Evolutionary conservation across 2,329 filamentous ascomycete genomes (phyloP).

Genomic region (Corinectria fuckeliana): DNA sequence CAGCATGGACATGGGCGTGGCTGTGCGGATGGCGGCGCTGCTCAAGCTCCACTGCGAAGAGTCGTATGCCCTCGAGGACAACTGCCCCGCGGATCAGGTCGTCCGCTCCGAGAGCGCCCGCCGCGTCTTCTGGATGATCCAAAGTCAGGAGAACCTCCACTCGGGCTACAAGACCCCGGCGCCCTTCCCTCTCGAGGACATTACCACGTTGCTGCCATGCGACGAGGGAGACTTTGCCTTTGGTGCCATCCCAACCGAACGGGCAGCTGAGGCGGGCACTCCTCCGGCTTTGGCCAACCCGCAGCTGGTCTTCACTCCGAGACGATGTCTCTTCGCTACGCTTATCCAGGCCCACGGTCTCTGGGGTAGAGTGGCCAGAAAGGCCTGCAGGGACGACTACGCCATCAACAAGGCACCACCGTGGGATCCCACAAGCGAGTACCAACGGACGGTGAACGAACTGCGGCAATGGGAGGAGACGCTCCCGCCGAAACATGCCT

Average conservation of each 20-base stretch:
- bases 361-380: slow-evolving; percentile 45
- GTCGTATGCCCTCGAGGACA: slow-evolving; percentile 38
- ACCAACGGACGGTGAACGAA: slow-evolving; percentile 25
- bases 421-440: slow-evolving; percentile 39
- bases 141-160: slow-evolving; percentile 46
- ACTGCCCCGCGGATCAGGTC: slow-evolving; percentile 38
- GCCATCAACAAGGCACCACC: slow-evolving; percentile 17
- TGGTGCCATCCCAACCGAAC: slow-evolving; percentile 35
- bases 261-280: slow-evolving; percentile 44
- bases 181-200: slow-evolving; percentile 44
- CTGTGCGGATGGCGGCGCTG: slow-evolving; percentile 45
- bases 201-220: slow-evolving; percentile 45
- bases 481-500: slow-evolving; percentile 41
- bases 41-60: slow-evolving; percentile 47
- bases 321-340: slow-evolving; percentile 46
- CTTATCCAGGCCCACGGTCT: slow-evolving; percentile 46
- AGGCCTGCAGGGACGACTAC: slow-evolving; percentile 30
- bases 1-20: slow-evolving; percentile 47
- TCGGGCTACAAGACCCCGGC: slow-evolving; percentile 43
- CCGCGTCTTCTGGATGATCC: slow-evolving; percentile 47
- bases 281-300: slow-evolving; percentile 38
- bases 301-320: slow-evolving; percentile 26
- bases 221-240: slow-evolving; percentile 48
- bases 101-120: slow-evolving; percentile 43
- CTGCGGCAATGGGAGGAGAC: slow-evolving; percentile 39